A percentile compares a stretch with the other conserved stretches of the same genome.
phyloP scores from a whole-genome alignment of 2,329 filamentous ascomycete genomes.

The Colletotrichum siamense region DNA sequence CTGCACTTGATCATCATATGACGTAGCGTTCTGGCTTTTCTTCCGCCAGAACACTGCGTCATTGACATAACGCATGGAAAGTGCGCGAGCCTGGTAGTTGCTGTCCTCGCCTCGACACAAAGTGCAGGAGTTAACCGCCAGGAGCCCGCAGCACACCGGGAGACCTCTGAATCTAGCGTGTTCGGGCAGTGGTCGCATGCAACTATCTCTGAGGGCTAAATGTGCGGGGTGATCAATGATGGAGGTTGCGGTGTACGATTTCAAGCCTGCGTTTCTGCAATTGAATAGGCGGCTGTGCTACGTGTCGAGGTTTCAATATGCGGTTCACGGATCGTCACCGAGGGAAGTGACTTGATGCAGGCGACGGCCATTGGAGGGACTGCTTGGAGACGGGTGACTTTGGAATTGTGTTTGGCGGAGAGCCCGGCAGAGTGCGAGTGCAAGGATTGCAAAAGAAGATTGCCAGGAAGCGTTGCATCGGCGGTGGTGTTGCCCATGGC shows the following conservation, averaged over 20 bases:
- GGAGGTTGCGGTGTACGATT: background rate
- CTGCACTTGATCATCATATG: no score
- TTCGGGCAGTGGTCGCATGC: no score
- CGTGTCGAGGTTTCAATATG: background rate
- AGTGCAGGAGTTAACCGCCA: no score
- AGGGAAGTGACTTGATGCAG: background rate
- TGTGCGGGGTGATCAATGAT: background rate
- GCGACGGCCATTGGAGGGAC: no score
- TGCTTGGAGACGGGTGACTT: background rate
- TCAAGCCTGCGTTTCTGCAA: background rate
- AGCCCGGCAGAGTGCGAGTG: background rate
- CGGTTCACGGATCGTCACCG: background rate
- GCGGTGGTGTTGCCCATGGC: background rate
- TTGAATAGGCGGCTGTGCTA: background rate
- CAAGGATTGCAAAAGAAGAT: background rate
- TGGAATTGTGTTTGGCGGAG: background rate
- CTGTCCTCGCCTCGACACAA: no score
- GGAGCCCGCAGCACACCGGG: no score
- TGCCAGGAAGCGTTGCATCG: background rate
- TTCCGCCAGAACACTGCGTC: no score
- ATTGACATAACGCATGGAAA: no score
- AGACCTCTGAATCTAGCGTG: no score
- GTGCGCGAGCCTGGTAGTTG: accelerated
- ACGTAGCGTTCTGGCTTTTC: no score
- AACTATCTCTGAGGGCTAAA: background rate